Base-by-base conservation (phyloP, 2,329 filamentous ascomycete genomes). In the Shiraia bambusicola region DNA sequence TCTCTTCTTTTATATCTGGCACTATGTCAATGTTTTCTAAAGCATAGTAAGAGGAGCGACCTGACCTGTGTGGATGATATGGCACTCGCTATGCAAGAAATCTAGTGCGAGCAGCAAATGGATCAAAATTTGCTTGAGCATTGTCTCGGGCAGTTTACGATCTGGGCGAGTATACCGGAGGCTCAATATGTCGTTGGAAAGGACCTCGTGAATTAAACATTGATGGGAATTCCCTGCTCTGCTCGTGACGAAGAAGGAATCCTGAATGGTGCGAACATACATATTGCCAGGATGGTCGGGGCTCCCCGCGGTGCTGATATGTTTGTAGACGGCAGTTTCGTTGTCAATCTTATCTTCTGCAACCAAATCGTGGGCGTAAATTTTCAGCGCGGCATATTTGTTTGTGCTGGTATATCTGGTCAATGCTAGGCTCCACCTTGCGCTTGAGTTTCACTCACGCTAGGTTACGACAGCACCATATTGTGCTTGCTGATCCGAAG, bases 161-260 rank as follows among this genome's bases (percentile, higher is more conserved):
- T 31, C 28, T 15, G 28, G 28, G 28, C 28, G 28, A 31, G 28
- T 31, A 31, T 31, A 31, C 28, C 28, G 28, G 28, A 31, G 28
- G 28, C 28, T 31, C 13, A 31, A 31, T 31, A 31, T 31, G 28
- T 31, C 28, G 28, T 31, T 31, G 12, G 28, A 31, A n/a, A 31
- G 28, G 28, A 31, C 28, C 28, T 31, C 28, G 28, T 31, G 28
- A 31, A 31, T 13, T 31, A 31, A 31, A 31, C 28, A 31, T 31
- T 31, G 28, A 31, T 31, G 28, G 9, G 13, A 15, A 31, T 31
- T 31, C 28, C 28, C 28, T 16, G 28, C 28, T 31, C 28, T 16
- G 28, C 28, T 31, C 28, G 28, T 31, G 28, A 31, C 28, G 16
- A 31, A 31, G 28, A 31, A 31, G 28, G 28, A 31, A 31, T 31